phyloP scores from a whole-genome alignment of 352 stramenopile species.

The Phytophthora crassamura region DNA sequence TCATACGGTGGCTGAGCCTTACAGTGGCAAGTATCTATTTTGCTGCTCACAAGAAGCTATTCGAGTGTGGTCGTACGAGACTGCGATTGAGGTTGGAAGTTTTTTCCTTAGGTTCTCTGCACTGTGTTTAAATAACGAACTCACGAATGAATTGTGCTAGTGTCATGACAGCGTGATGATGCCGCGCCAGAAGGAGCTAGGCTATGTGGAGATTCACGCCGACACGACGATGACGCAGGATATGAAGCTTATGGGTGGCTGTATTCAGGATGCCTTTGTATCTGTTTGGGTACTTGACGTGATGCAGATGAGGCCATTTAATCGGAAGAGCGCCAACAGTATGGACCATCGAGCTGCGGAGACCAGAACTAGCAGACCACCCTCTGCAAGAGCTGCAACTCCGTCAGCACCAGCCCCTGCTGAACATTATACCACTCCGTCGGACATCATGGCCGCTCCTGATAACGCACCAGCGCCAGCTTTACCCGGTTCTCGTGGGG shows the following conservation, averaged over 20 bases:
- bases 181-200: constrained; percentile 62
- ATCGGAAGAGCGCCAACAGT: constrained; percentile 29
- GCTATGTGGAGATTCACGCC: constrained; percentile 57
- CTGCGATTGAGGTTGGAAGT: constrained; percentile 80
- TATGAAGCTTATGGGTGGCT: constrained; percentile 85
- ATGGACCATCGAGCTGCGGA: constrained; percentile 18
- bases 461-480: neutral
- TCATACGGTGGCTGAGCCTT: constrained; percentile 77
- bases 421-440: neutral
- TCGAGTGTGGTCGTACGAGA: constrained; percentile 88
- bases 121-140: neutral
- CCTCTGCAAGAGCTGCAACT: constrained; percentile 23
- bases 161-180: constrained; percentile 81
- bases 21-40: constrained; percentile 83
- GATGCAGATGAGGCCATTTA: constrained; percentile 76
- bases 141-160: constrained; percentile 33
- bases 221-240: constrained; percentile 85
- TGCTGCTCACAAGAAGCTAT: constrained; percentile 80
- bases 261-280: constrained; percentile 83
- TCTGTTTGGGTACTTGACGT: constrained; percentile 83
- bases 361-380: constrained; percentile 14
- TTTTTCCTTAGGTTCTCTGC: neutral
- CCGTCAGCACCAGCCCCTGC: neutral
- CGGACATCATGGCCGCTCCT: constrained; percentile 3
- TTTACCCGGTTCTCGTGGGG: constrained; percentile 3